phyloP scores from a whole-genome alignment of 2,329 filamentous ascomycete genomes.

The Hypoxylon rubiginosum region DNA sequence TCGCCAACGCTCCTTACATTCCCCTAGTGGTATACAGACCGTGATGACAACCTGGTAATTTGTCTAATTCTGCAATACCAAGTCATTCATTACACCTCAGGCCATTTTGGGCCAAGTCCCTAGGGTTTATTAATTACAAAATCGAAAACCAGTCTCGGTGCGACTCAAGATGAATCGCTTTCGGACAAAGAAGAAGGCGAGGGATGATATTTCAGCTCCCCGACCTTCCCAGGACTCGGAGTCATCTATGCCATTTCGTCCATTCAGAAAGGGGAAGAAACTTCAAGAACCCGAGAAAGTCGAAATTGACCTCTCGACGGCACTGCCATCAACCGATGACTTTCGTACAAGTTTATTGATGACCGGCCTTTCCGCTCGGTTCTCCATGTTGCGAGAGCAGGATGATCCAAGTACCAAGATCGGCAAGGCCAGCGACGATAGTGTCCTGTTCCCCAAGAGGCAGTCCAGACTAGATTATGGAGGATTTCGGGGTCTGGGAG shows the following conservation, averaged over 20 bases:
- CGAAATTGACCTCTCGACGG: conserved; percentile 79
- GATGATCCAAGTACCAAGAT: conserved; percentile 90
- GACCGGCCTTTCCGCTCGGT: conserved; percentile 93
- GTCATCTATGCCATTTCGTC: conserved; percentile 64
- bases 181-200: conserved; percentile 77
- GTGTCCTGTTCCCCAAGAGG: conserved; percentile 85
- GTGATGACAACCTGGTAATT: conserved; percentile 14
- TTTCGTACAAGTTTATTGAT: conserved; percentile 96
- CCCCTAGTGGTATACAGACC: conserved; percentile 31
- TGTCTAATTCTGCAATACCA: background rate
- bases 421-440: conserved; percentile 95
- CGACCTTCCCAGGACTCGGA: conserved; percentile 69
- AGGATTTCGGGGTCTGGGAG: conserved; percentile 70
- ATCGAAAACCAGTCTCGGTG: conserved; percentile 3
- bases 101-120: background rate
- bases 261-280: conserved; percentile 70
- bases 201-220: conserved; percentile 65
- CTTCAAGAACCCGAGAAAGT: conserved; percentile 69
- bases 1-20: conserved; percentile 17
- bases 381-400: conserved; percentile 96
- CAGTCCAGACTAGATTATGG: conserved; percentile 84
- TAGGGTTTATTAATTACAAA: conserved; percentile 12
- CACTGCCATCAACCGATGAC: conserved; percentile 85
- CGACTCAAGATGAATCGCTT: conserved; percentile 78
- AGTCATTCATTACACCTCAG: conserved; percentile 25